A percentile compares a stretch with the other conserved stretches of the same genome.
phyloP scores from a whole-genome alignment of 345 rosid species.

The Rhizophora mangle region DNA sequence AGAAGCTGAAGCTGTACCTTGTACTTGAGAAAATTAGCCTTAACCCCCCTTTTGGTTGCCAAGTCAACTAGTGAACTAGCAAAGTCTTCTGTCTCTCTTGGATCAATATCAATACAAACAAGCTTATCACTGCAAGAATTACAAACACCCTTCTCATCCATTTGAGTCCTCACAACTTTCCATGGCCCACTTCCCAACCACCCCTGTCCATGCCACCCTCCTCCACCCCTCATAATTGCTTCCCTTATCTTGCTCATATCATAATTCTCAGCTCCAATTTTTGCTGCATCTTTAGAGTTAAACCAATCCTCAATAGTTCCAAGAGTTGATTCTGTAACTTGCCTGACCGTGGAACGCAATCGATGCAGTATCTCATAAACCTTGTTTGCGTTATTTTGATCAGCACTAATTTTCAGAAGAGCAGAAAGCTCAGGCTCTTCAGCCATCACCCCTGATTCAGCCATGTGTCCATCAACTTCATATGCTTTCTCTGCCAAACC shows the following conservation, averaged over 20 bases:
- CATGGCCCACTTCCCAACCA: conserved; percentile 86
- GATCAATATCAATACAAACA: conserved; percentile 91
- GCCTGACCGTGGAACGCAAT: conserved; percentile 67
- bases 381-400: conserved; percentile 44
- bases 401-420: conserved; percentile 63
- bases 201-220: conserved; percentile 99
- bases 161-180: conserved; percentile 62
- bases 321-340: conserved; percentile 58
- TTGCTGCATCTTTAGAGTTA: conserved; percentile 51
- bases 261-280: conserved; percentile 55
- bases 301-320: conserved; percentile 71
- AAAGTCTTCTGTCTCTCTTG: conserved; percentile 69
- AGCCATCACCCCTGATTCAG: conserved; percentile 59
- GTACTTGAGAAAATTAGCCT: conserved; percentile 50
- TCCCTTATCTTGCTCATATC: conserved; percentile 53
- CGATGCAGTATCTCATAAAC: conserved; percentile 79
- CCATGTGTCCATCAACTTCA: conserved; percentile 83
- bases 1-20: conserved; percentile 41
- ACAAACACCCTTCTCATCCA: conserved; percentile 71
- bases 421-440: conserved; percentile 90
- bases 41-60: conserved; percentile 64
- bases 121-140: conserved; percentile 71
- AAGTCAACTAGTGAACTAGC: conserved; percentile 60
- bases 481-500: conserved; percentile 66
- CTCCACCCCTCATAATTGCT: conserved; percentile 69